These are phyloP conservation scores for Apiotrichum brassicae DNA, from an alignment of 1,284 basidiomycete species.

Conservation along the genomic window DNA sequence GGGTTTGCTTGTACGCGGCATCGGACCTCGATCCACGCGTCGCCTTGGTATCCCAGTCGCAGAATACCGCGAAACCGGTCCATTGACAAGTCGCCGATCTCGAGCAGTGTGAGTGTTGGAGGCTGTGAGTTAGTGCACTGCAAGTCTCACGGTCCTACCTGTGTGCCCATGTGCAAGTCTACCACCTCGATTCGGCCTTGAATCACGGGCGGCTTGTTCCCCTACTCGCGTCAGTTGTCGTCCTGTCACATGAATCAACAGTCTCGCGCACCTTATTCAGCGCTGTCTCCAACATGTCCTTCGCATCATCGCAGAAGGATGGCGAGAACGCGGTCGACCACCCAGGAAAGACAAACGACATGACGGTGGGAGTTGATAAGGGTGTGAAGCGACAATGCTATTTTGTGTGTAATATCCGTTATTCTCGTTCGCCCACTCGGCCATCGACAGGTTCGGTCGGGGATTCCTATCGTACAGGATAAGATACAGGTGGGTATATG, in stretches of 20 bases:
- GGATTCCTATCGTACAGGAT: too few relatives aligned
- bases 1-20: slow-evolving; percentile 75
- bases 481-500: too few relatives aligned
- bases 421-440: too few relatives aligned
- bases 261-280: too few relatives aligned
- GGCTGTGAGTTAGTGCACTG: slow-evolving; percentile 54
- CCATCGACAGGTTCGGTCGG: too few relatives aligned
- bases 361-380: slow-evolving; percentile 40
- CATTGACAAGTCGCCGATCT: slow-evolving; percentile 92
- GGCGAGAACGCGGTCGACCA: slow-evolving; percentile 92
- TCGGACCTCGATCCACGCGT: slow-evolving; percentile 90
- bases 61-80: slow-evolving; percentile 98
- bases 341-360: slow-evolving; percentile 90
- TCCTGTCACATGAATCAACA: slow-evolving; percentile 16
- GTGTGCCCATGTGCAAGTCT: slow-evolving; percentile 95
- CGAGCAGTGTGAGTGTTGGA: slow-evolving; percentile 92
- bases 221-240: slow-evolving; percentile 43
- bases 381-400: too few relatives aligned
- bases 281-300: slow-evolving; percentile 86
- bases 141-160: slow-evolving; percentile 56
- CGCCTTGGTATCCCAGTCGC: slow-evolving; percentile 87
- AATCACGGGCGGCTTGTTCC: slow-evolving; percentile 94
- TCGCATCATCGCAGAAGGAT: slow-evolving; percentile 87
- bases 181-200: slow-evolving; percentile 96
- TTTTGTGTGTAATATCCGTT: too few relatives aligned